A percentile compares a stretch with the other conserved stretches of the same genome.
phyloP scores from a whole-genome alignment of 192 early-diverging fungal species.

The Podila epicladia region DNA sequence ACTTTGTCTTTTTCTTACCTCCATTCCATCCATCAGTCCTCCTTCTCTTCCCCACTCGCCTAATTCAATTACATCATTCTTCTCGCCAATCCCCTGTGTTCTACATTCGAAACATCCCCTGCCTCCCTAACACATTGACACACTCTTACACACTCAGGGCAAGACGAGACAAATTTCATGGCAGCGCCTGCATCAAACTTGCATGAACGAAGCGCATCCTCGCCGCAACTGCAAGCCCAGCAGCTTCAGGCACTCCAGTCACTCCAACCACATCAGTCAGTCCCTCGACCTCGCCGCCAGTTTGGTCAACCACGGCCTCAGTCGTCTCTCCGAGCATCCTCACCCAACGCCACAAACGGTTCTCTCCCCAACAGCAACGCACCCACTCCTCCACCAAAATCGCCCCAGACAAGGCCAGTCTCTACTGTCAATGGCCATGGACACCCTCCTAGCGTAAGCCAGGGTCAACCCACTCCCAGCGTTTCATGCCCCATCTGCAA shows the following conservation, averaged over 20 bases:
- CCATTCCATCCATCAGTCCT: neutral
- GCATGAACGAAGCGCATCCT: constrained; percentile 10
- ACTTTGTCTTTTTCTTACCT: neutral
- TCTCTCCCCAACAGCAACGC: neutral
- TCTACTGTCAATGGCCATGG: constrained; percentile 3
- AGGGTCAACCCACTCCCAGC: neutral
- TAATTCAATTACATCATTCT: too few species aligned
- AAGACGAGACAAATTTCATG: constrained; percentile 3
- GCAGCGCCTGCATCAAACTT: constrained; percentile 8
- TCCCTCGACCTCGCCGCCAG: constrained; percentile 28
- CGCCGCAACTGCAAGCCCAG: constrained; percentile 14
- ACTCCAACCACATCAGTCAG: constrained; percentile 17
- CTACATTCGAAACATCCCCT: too few species aligned
- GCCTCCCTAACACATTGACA: too few species aligned
- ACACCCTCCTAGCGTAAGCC: neutral
- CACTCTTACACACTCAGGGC: too few species aligned
- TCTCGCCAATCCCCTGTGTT: too few species aligned
- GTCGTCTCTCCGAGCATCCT: neutral
- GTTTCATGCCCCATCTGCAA: constrained; percentile 51
- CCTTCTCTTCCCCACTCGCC: too few species aligned
- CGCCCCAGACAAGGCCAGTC: constrained; percentile 21
- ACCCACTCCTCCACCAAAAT: constrained; percentile 33
- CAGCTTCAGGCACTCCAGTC: constrained; percentile 1
- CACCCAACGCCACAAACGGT: neutral
- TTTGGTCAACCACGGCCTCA: constrained; percentile 29